A percentile compares a stretch with the other conserved stretches of the same genome.
phyloP scores from a whole-genome alignment of 108 stramenopile genomes.

The Nitzschia palea region DNA sequence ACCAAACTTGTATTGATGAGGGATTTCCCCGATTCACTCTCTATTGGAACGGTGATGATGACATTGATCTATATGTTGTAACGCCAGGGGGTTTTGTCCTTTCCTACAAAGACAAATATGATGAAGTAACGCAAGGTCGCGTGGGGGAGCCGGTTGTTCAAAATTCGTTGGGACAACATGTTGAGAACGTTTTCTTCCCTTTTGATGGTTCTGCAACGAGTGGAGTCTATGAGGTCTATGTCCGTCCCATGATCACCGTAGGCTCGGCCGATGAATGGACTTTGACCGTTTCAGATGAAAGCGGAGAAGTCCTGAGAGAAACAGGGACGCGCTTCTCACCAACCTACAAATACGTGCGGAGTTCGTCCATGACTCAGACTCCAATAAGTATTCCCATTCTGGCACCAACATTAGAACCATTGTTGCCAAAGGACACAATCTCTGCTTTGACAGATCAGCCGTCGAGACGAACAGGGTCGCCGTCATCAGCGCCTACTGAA shows the following conservation, averaged over 20 bases:
- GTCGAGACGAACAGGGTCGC: neutral
- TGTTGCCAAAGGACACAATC: neutral
- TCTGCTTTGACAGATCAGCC: neutral
- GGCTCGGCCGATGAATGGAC: slow-evolving; percentile 21
- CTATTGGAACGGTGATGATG: slow-evolving; percentile 33
- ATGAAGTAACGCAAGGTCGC: slow-evolving; percentile 17
- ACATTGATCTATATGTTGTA: slow-evolving; percentile 35
- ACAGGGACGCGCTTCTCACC: slow-evolving; percentile 1
- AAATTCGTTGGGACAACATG: slow-evolving; percentile 21
- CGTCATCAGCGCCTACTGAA: neutral
- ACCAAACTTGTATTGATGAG: slow-evolving; percentile 32
- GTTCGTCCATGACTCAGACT: neutral
- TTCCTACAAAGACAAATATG: slow-evolving; percentile 10
- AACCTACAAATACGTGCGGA: slow-evolving; percentile 6
- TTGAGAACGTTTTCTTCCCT: slow-evolving; percentile 36
- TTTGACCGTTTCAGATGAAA: slow-evolving; percentile 10
- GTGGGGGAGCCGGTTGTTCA: slow-evolving; percentile 22
- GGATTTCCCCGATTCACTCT: slow-evolving; percentile 34
- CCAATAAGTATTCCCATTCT: neutral
- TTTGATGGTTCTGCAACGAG: slow-evolving; percentile 3
- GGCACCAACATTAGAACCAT: neutral
- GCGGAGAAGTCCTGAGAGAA: neutral
- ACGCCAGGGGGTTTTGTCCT: slow-evolving; percentile 23
- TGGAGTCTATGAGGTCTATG: slow-evolving; percentile 26
- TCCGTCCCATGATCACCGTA: slow-evolving; percentile 25